Evolutionary conservation across 148 eudicot species (phyloP).

Genomic region (Dysphania ambrosioides): DNA sequence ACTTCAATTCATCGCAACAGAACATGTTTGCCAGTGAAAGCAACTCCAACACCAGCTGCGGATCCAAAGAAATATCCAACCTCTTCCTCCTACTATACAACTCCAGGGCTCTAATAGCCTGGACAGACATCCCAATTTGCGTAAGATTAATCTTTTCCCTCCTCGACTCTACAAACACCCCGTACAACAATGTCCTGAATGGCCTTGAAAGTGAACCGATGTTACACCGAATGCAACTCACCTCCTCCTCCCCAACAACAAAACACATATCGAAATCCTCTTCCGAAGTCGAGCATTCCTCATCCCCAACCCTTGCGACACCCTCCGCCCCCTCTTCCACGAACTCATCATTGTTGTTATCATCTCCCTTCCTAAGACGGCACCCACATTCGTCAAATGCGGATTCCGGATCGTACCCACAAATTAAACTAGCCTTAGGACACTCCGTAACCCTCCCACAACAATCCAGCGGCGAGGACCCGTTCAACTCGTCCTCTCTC

Average conservation of each 20-base stretch:
- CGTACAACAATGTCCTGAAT: constrained; percentile 63
- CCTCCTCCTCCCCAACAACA: constrained; percentile 52
- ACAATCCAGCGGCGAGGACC: constrained; percentile 50
- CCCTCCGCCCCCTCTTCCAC: not conserved
- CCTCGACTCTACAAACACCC: constrained; percentile 56
- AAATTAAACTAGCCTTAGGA: constrained; percentile 42
- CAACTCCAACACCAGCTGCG: constrained; percentile 60
- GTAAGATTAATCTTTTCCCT: constrained; percentile 61
- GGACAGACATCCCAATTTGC: constrained; percentile 43
- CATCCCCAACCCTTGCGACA: constrained; percentile 17
- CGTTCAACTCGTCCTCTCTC: constrained; percentile 56
- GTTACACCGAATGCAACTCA: constrained; percentile 48
- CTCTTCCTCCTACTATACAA: constrained; percentile 66
- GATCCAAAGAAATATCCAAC: constrained; percentile 43
- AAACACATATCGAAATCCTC: constrained; percentile 43
- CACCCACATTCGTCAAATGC: constrained; percentile 46
- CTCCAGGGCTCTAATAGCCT: constrained; percentile 64
- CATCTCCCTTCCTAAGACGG: not conserved
- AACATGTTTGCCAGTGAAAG: constrained; percentile 62
- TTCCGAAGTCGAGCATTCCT: constrained; percentile 47
- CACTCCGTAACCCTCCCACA: constrained; percentile 53
- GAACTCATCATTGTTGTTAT: not conserved
- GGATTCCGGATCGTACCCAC: constrained; percentile 56
- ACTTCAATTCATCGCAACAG: constrained; percentile 78
- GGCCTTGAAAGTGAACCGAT: constrained; percentile 69